These are phyloP conservation scores for Carnegiea gigantea DNA, from an alignment of 179 eudicot species.

Conservation along the genomic window DNA sequence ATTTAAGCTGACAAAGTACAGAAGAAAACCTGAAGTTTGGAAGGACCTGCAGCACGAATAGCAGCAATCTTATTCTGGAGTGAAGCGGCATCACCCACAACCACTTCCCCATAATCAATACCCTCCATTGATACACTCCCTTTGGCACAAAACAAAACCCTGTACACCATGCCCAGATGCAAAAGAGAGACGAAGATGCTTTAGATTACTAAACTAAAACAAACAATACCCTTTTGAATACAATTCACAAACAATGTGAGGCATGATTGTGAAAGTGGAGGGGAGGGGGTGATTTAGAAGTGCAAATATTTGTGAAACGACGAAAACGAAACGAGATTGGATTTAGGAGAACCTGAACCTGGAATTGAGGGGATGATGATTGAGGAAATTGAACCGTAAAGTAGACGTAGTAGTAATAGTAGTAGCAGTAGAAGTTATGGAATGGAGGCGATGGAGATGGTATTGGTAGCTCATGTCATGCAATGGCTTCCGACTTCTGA, in stretches of 20 bases:
- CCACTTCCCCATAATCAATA: constrained; percentile 25
- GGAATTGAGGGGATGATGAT: constrained; percentile 19
- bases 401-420: not conserved
- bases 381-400: constrained; percentile 14
- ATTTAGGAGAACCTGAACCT: constrained; percentile 31
- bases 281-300: not conserved
- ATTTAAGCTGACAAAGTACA: not conserved
- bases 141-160: constrained; percentile 25
- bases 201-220: not conserved
- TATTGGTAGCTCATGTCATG: constrained; percentile 22
- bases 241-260: not conserved
- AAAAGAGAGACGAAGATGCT: not conserved
- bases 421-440: constrained; percentile 9
- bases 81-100: constrained; percentile 46
- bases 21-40: constrained; percentile 70
- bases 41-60: constrained; percentile 54
- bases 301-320: not conserved
- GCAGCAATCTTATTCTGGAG: constrained; percentile 54
- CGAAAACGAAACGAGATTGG: not conserved
- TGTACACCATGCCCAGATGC: constrained; percentile 13
- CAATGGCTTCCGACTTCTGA: not conserved
- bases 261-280: not conserved
- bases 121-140: constrained; percentile 31
- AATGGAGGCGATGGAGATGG: constrained; percentile 30
- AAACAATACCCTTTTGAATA: not conserved